A percentile compares a stretch with the other conserved stretches of the same genome.
Evolutionary conservation across 2,329 filamentous ascomycete species (phyloP).

Genomic region (Taxawa tesnikishii): DNA sequence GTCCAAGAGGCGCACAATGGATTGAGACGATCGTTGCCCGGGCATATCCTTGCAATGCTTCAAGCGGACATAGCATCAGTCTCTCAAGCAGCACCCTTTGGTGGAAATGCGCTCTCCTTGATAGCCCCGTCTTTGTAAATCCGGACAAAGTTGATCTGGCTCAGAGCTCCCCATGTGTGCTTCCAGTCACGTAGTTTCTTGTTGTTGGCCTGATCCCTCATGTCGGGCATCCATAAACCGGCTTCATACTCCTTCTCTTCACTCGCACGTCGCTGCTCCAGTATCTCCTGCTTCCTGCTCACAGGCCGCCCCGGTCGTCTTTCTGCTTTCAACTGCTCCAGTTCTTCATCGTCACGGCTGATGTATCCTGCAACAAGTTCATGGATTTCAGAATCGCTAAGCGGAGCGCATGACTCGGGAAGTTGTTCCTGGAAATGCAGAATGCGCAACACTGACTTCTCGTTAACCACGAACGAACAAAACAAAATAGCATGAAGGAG

Average conservation of each 20-base stretch:
- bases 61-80: no score
- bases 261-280: slow-evolving; percentile 56
- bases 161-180: slow-evolving; percentile 70
- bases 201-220: slow-evolving; percentile 55
- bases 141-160: slow-evolving; percentile 64
- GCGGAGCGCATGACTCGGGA: slow-evolving; percentile 25
- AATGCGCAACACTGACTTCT: slow-evolving; percentile 48
- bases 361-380: slow-evolving; percentile 31
- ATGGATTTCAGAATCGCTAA: slow-evolving; percentile 47
- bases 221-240: slow-evolving; percentile 79
- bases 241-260: slow-evolving; percentile 71
- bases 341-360: slow-evolving; percentile 59
- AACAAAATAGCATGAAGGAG: no score
- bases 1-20: no score
- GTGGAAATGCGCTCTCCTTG: slow-evolving; percentile 67
- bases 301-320: slow-evolving; percentile 70
- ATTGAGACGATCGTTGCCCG: no score
- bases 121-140: slow-evolving; percentile 53
- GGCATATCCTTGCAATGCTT: no score
- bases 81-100: slow-evolving; percentile 29
- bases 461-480: no score
- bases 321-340: slow-evolving; percentile 51
- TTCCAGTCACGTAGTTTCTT: slow-evolving; percentile 62
- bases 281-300: slow-evolving; percentile 61
- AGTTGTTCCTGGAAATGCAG: slow-evolving; percentile 51